Evolutionary conservation across 2,329 filamentous ascomycete genomes (phyloP).

Genomic region (Diaporthe ampelina): DNA sequence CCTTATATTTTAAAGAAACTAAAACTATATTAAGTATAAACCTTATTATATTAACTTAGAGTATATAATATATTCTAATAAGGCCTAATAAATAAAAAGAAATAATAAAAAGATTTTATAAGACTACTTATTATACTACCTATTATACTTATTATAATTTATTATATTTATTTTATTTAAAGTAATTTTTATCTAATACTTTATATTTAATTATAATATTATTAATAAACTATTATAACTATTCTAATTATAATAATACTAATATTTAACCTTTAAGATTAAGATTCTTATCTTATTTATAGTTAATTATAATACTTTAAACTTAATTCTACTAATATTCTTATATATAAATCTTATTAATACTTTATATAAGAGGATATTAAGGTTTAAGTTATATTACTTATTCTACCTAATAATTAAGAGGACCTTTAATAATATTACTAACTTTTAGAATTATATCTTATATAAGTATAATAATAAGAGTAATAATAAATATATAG

Average conservation of each 20-base stretch:
- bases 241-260: neutral
- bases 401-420: neutral
- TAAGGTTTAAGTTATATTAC: neutral
- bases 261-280: neutral
- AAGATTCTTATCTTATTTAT: neutral
- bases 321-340: fast-evolving
- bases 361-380: neutral
- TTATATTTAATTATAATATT: neutral
- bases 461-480: neutral
- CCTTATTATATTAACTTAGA: neutral
- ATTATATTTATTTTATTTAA: neutral
- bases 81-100: neutral
- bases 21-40: neutral
- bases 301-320: neutral
- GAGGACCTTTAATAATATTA: neutral
- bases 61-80: neutral
- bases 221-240: neutral
- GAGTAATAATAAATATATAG: neutral
- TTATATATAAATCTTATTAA: neutral
- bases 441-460: neutral
- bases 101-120: neutral
- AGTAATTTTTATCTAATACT: neutral
- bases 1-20: neutral
- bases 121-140: neutral
- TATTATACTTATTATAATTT: neutral